phyloP scores from a whole-genome alignment of 1,139 yeast species.

The Nakaseomyces glabratus region DNA sequence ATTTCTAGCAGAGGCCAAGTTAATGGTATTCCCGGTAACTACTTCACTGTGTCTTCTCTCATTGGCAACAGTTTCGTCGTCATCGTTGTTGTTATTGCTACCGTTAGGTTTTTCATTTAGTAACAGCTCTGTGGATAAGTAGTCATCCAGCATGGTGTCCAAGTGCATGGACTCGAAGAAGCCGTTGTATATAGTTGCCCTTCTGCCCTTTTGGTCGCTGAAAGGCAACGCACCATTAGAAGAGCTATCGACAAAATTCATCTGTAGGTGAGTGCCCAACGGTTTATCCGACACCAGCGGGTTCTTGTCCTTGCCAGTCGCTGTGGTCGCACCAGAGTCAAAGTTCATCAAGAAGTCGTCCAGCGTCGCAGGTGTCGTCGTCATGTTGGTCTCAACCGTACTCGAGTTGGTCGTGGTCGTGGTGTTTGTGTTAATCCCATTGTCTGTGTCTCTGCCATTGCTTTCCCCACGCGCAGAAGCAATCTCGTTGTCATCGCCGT shows the following conservation, averaged over 20 bases:
- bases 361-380: slow-evolving; percentile 9
- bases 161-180: slow-evolving; percentile 9
- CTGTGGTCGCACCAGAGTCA: slow-evolving; percentile 5
- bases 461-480: not conserved
- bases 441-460: not conserved
- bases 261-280: not conserved
- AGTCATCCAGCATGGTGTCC: slow-evolving; percentile 17
- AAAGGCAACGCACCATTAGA: not conserved
- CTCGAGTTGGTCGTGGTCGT: slow-evolving; percentile 4
- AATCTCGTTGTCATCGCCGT: no score
- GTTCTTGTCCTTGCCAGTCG: not conserved
- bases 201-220: slow-evolving; percentile 2
- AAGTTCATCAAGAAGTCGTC: slow-evolving; percentile 8
- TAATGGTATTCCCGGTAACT: slow-evolving; percentile 7
- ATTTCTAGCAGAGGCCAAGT: slow-evolving; percentile 14
- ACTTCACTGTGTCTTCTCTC: slow-evolving; percentile 24
- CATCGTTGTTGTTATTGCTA: slow-evolving; percentile 2
- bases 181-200: slow-evolving; percentile 4
- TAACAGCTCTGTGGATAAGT: slow-evolving; percentile 14
- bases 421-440: not conserved
- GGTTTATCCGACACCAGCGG: not conserved
- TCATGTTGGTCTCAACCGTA: slow-evolving; percentile 1
- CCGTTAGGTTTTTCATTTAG: slow-evolving; percentile 7
- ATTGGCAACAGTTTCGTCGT: not conserved
- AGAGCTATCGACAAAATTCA: slow-evolving; percentile 5